Conservation (phyloP, 116 monocot genomes). For the Phalaenopsis hybrid region DNA sequence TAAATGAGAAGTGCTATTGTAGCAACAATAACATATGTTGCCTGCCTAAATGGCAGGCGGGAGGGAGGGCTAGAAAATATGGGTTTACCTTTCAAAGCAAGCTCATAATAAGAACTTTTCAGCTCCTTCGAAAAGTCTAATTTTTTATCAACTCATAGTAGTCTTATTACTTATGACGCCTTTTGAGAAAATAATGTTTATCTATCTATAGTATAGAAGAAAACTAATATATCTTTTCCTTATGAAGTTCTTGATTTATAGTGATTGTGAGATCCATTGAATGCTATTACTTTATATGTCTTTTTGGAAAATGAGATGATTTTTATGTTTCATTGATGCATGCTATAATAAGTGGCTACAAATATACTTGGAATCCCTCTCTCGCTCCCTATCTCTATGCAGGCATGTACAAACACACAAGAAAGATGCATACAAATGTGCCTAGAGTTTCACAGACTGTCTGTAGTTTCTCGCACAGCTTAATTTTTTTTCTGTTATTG, state of each 20-base stretch:
- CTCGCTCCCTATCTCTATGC: not conserved
- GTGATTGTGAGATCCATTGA: not conserved
- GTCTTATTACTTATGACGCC: not conserved
- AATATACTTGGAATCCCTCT: not conserved
- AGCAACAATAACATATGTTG: not conserved
- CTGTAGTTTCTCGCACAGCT: not conserved
- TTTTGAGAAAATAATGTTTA: not conserved
- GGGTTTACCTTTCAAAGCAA: not conserved
- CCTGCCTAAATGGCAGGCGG: not conserved
- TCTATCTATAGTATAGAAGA: not conserved
- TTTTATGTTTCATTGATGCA: not conserved
- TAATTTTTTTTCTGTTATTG: not conserved
- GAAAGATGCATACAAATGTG: not conserved
- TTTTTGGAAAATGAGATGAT: not conserved
- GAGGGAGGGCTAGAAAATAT: not conserved
- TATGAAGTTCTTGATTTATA: not conserved
- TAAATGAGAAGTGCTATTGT: not conserved
- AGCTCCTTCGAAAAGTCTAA: not conserved
- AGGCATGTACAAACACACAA: not conserved
- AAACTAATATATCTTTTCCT: not conserved
- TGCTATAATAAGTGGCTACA: not conserved
- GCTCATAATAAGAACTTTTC: not conserved
- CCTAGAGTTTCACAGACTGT: too few species aligned
- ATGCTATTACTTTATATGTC: not conserved
- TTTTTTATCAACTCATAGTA: not conserved